Conservation (phyloP, 1,284 basidiomycete species). For the Trichosporon sp. region DNA sequence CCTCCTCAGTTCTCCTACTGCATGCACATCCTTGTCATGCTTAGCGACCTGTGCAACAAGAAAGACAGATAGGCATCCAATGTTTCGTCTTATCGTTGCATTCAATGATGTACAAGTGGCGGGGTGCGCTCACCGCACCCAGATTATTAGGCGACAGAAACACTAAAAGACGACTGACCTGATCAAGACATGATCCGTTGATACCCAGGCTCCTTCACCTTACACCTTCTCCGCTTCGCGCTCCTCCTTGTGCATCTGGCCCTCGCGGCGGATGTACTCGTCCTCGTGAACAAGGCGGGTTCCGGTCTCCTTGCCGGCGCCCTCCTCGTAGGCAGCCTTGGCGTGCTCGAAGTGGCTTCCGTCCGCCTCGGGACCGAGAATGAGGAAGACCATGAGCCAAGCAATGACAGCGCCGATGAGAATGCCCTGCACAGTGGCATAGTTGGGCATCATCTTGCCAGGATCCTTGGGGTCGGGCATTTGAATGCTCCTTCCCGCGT, state of each 20-base stretch:
- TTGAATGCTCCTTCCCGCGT: slow-evolving; percentile 50
- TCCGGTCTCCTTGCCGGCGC: slow-evolving; percentile 50
- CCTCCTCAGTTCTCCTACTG: too few species aligned
- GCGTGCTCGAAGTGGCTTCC: slow-evolving; percentile 75
- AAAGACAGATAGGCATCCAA: not conserved
- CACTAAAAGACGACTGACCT: not conserved
- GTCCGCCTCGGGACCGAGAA: slow-evolving; percentile 56
- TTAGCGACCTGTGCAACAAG: not conserved
- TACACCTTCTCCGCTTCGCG: not conserved
- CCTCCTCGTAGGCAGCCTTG: slow-evolving; percentile 71
- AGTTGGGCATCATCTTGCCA: slow-evolving; percentile 61
- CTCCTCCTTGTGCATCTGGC: not conserved
- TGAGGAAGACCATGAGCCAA: slow-evolving; percentile 46
- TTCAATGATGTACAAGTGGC: not conserved
- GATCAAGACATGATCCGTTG: too few species aligned
- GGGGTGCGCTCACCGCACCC: not conserved
- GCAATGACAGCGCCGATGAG: slow-evolving; percentile 60
- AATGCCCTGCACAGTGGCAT: slow-evolving; percentile 80
- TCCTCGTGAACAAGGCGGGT: not conserved
- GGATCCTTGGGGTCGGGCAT: slow-evolving; percentile 17
- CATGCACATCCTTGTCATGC: too few species aligned
- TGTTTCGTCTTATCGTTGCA: not conserved
- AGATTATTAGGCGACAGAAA: not conserved
- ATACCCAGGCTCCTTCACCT: too few species aligned
- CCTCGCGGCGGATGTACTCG: not conserved